Evolutionary conservation across 805 yeast species (phyloP).

Genomic region (Candida krabiensis): DNA sequence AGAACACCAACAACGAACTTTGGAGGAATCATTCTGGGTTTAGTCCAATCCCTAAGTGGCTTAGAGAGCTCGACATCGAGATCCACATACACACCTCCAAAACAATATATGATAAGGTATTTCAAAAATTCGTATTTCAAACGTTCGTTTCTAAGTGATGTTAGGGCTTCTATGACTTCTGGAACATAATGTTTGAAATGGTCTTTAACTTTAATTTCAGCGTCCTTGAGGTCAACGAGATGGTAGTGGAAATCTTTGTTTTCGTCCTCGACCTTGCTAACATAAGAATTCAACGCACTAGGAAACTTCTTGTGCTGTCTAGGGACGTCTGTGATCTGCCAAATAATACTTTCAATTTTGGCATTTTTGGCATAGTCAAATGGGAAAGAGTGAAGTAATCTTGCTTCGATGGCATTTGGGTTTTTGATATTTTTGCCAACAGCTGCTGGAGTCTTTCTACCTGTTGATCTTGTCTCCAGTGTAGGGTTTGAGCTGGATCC

Average conservation of each 20-base stretch:
- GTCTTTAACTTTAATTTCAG: slow-evolving; percentile 8
- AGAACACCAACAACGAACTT: slow-evolving; percentile 21
- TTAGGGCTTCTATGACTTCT: slow-evolving; percentile 47
- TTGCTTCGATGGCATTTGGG: slow-evolving; percentile 15
- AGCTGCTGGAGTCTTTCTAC: not conserved
- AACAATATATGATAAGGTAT: slow-evolving; percentile 45
- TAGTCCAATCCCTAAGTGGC: slow-evolving; percentile 32
- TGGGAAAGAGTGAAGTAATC: slow-evolving; percentile 17
- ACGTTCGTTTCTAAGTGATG: slow-evolving; percentile 45
- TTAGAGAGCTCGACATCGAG: slow-evolving; percentile 50
- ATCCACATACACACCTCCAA: slow-evolving; percentile 58
- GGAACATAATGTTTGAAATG: slow-evolving; percentile 35
- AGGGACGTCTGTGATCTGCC: slow-evolving; percentile 17
- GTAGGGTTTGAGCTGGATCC: no score
- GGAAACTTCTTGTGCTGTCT: slow-evolving; percentile 10
- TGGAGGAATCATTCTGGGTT: slow-evolving; percentile 14
- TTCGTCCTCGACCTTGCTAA: slow-evolving; percentile 8
- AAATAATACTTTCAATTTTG: slow-evolving; percentile 17
- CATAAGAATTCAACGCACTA: slow-evolving; percentile 2
- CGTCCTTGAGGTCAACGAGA: slow-evolving; percentile 9
- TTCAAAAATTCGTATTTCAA: slow-evolving; percentile 52
- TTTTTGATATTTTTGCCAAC: slow-evolving; percentile 12
- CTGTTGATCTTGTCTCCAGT: no score
- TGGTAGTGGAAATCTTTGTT: slow-evolving; percentile 10
- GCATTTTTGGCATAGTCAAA: slow-evolving; percentile 7